Evolutionary conservation across 2,329 filamentous ascomycete species (phyloP).

Genomic region (Tolypocladium inflatum): DNA sequence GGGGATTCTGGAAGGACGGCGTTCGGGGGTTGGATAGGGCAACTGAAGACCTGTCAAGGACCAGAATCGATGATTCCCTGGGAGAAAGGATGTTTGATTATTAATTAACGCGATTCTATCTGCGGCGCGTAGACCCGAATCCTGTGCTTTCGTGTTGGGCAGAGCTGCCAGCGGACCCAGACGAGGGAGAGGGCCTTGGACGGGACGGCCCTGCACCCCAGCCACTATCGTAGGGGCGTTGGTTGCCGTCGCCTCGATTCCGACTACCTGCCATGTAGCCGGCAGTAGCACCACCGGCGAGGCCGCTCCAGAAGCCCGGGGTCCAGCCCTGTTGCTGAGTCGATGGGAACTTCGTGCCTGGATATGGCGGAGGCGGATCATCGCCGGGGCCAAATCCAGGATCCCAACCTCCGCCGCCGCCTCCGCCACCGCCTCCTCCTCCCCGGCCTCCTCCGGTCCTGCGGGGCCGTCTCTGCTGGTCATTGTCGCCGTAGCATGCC

Average conservation of each 20-base stretch:
- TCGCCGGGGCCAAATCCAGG: slow-evolving; percentile 30
- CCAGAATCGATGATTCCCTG: neutral
- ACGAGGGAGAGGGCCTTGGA: slow-evolving; percentile 18
- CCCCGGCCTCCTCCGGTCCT: slow-evolving; percentile 22
- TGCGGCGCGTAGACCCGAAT: slow-evolving; percentile 59
- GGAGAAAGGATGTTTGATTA: neutral
- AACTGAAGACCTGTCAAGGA: slow-evolving; percentile 4
- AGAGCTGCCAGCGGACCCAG: slow-evolving; percentile 25
- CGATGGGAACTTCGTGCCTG: slow-evolving; percentile 26
- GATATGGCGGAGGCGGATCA: slow-evolving; percentile 41
- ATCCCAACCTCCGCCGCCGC: slow-evolving; percentile 29
- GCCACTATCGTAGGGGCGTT: slow-evolving; percentile 22
- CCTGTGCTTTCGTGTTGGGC: slow-evolving; percentile 59
- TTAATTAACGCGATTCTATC: slow-evolving; percentile 22
- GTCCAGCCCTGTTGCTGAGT: slow-evolving; percentile 42
- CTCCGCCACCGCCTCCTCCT: slow-evolving; percentile 12
- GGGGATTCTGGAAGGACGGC: slow-evolving; percentile 1
- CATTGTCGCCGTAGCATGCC: slow-evolving; percentile 26
- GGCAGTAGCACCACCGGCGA: slow-evolving; percentile 59
- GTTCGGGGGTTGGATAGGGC: slow-evolving; percentile 10
- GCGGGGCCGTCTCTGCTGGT: slow-evolving; percentile 6
- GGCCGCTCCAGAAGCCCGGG: slow-evolving; percentile 67
- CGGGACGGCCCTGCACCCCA: slow-evolving; percentile 10
- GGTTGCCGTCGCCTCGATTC: slow-evolving; percentile 22
- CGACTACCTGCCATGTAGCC: slow-evolving; percentile 52